Base-by-base conservation (phyloP, 2,329 filamentous ascomycete species). In the Sphaerulina vaccinii region DNA sequence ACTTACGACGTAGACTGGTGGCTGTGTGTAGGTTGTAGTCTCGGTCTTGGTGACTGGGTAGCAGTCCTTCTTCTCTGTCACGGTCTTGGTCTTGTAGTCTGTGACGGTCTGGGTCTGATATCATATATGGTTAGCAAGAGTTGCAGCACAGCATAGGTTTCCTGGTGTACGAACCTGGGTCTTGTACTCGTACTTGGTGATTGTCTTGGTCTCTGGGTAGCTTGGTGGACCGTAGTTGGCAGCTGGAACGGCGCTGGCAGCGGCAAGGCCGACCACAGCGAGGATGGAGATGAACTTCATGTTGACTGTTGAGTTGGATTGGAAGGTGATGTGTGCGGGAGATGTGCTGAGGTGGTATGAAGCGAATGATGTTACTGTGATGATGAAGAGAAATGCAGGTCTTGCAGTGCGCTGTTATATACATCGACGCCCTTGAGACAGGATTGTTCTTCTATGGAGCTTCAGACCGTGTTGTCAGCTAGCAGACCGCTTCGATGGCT, bases 151-250 rank as follows among this genome's bases (percentile, higher is more conserved):
- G 9, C 10, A 37, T 11, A 6, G 15, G 37, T 39, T 13, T 8
- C 15, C 9, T 18, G 7, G 37, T 19, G 16, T 8, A 8, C 19
- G 7, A 15, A 36, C 32, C 37, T 46, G 43, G 13, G 32, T 35
- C 43, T 46, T 46, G 43, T 37, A 37, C 16, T 39, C 7, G 6
- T 39, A 5, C 37, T 39, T 39, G 16, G 13, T 22, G 37, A 39
- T 39, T 3, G 43, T 46, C 43, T 46, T 46, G 23, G 43, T 19
- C n/a, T n/a, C n/a, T n/a, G n/a, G n/a, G n/a, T n/a, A n/a, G n/a
- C 27, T 46, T 21, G 32, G 38, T 16, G 37, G 19, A 33, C 43
- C 43, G 33, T 46, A 38, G 42, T 36, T 36, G 22, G 27, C 27
- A 13, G 27, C 27, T 7, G 42, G 43, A 23, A 46, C 27, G 21